These are phyloP conservation scores for Parsonsia alboflavescens DNA, from an alignment of 257 asterid genomes.

Conservation along the genomic window DNA sequence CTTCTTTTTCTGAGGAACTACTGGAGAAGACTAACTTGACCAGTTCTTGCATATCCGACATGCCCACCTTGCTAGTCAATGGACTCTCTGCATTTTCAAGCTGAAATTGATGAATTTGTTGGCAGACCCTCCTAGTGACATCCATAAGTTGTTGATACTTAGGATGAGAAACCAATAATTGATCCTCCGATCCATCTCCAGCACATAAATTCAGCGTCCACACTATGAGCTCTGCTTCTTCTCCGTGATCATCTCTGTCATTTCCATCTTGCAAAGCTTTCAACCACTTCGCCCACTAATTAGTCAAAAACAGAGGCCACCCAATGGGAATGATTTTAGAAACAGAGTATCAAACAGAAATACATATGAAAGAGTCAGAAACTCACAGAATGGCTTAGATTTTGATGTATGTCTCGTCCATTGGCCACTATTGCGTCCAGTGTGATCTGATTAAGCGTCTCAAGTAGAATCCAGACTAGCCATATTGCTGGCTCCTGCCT, in stretches of 20 bases:
- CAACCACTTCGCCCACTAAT: conserved; percentile 78
- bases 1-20: not conserved
- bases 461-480: conserved; percentile 35
- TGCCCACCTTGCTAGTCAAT: conserved; percentile 11
- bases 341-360: no score
- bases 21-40: conserved; percentile 45
- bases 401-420: conserved; percentile 52
- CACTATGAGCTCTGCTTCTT: conserved; percentile 50
- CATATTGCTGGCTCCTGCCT: no score
- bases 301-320: no score
- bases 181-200: conserved; percentile 20
- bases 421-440: conserved; percentile 46
- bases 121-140: conserved; percentile 32
- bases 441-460: conserved; percentile 58
- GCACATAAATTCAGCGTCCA: conserved; percentile 34
- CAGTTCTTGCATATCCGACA: conserved; percentile 46
- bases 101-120: conserved; percentile 36
- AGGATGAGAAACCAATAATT: conserved; percentile 31
- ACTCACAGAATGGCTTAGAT: conserved; percentile 46
- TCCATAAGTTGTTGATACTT: conserved; percentile 39
- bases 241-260: conserved; percentile 15
- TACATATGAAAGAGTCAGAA: no score
- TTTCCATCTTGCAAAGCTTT: conserved; percentile 23
- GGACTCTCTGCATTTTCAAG: conserved; percentile 28
- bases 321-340: no score